A percentile compares a stretch with the other conserved stretches of the same genome.
phyloP scores from a whole-genome alignment of 805 yeast genomes.

The Ogataea sp. region DNA sequence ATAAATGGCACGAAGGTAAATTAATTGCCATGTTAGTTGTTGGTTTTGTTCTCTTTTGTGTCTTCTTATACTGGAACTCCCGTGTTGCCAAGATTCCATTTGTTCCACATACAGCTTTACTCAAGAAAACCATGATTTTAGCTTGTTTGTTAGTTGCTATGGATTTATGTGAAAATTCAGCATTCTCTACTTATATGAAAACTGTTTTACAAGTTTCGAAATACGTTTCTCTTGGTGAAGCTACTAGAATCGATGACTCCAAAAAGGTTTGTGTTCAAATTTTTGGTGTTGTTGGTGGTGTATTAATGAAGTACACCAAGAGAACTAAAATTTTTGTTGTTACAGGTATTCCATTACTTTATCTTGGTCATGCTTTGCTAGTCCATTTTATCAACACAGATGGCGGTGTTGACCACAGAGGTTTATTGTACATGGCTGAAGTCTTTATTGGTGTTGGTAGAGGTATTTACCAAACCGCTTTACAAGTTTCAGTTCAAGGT shows the following conservation, averaged over 20 bases:
- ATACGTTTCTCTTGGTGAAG: constrained; percentile 20
- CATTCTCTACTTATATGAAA: constrained; percentile 18
- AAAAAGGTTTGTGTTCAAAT: constrained; percentile 21
- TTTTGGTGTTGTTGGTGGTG: constrained; percentile 19
- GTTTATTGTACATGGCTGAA: constrained; percentile 12
- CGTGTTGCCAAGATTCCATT: constrained; percentile 53
- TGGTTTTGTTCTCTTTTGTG: constrained; percentile 54
- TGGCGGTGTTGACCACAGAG: constrained; percentile 9
- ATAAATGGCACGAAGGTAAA: constrained; percentile 51
- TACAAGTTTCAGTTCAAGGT: constrained; percentile 21
- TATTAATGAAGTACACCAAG: constrained; percentile 21
- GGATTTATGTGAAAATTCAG: constrained; percentile 18
- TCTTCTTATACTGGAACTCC: constrained; percentile 53
- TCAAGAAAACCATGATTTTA: not conserved
- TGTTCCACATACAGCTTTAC: constrained; percentile 30
- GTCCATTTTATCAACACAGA: constrained; percentile 16
- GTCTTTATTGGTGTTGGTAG: constrained; percentile 22
- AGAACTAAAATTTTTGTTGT: constrained; percentile 17
- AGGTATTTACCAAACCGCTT: constrained; percentile 17
- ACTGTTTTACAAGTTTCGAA: constrained; percentile 23
- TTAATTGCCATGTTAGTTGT: constrained; percentile 64
- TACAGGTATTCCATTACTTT: constrained; percentile 14
- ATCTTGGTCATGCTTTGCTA: constrained; percentile 20
- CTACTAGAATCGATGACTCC: constrained; percentile 22
- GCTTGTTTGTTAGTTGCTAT: constrained; percentile 9